These are phyloP conservation scores for grape (Vitis vinifera) DNA, from an alignment of 164 flowering plant species.

Conservation along the genomic window DNA sequence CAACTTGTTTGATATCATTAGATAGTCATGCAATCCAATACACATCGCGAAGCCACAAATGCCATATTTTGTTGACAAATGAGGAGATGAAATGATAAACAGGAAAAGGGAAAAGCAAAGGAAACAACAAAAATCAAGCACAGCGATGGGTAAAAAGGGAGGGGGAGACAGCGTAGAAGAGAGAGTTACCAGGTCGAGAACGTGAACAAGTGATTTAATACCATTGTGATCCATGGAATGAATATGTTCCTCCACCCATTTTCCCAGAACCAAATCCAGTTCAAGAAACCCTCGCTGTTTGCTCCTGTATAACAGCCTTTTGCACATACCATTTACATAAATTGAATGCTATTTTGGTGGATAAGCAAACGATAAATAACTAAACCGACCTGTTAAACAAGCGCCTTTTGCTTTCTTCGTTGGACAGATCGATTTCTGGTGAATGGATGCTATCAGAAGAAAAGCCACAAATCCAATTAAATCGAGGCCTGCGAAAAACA, in stretches of 20 bases:
- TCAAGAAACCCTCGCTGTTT: constrained; percentile 84
- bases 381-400: constrained; percentile 57
- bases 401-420: constrained; percentile 72
- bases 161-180: not conserved
- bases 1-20: too few relatives aligned
- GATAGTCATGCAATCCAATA: too few relatives aligned
- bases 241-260: constrained; percentile 84
- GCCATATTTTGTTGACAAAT: too few relatives aligned
- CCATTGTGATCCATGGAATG: constrained; percentile 63
- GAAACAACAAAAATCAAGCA: not conserved
- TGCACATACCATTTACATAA: not conserved
- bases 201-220: constrained; percentile 65
- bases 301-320: constrained; percentile 80
- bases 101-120: not conserved
- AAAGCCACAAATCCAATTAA: constrained; percentile 22
- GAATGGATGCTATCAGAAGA: constrained; percentile 19
- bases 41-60: too few relatives aligned
- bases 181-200: constrained; percentile 76
- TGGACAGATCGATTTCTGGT: constrained; percentile 58
- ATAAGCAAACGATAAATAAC: not conserved
- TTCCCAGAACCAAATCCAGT: constrained; percentile 85
- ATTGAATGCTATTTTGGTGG: not conserved
- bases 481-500: constrained; percentile 13
- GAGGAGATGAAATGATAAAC: too few relatives aligned
- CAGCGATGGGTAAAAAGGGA: not conserved